Conservation (phyloP, 495 filamentous ascomycete genomes). For the Amorphotheca resinae region DNA sequence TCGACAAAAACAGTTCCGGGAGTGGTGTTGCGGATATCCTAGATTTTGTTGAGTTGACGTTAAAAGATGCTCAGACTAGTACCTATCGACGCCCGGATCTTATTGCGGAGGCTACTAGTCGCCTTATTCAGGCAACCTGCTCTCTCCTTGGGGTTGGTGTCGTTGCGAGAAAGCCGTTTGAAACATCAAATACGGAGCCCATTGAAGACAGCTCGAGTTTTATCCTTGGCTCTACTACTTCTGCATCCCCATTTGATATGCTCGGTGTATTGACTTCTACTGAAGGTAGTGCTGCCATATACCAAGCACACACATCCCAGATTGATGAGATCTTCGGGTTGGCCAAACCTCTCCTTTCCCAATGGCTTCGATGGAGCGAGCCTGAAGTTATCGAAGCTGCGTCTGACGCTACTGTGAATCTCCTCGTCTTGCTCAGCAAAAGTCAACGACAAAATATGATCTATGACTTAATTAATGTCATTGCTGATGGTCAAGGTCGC, state of each 20-base stretch:
- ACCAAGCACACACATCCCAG: not conserved
- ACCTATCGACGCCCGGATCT: slow-evolving; percentile 52
- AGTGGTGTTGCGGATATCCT: not conserved
- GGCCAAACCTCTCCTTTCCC: slow-evolving; percentile 27
- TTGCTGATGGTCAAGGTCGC: not conserved
- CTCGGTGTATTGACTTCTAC: not conserved
- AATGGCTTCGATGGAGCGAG: slow-evolving; percentile 35
- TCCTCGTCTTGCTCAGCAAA: slow-evolving; percentile 28
- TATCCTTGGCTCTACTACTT: not conserved
- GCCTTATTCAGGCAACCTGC: slow-evolving; percentile 34
- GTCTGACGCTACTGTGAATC: slow-evolving; percentile 30
- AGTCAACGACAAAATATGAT: not conserved
- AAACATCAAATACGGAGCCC: no score
- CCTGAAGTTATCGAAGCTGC: slow-evolving; percentile 35
- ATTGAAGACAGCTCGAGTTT: not conserved
- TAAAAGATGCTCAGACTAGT: slow-evolving; percentile 8
- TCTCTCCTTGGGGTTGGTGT: no score
- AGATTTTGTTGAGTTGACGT: not conserved
- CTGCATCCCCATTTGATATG: not conserved
- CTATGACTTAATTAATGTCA: not conserved
- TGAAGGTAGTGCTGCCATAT: not conserved
- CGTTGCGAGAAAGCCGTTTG: no score
- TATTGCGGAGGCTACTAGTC: slow-evolving; percentile 50
- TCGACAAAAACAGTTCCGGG: not conserved
- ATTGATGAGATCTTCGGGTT: slow-evolving; percentile 23